Conservation (phyloP, 148 eudicot species). For the Chenopodium album region DNA sequence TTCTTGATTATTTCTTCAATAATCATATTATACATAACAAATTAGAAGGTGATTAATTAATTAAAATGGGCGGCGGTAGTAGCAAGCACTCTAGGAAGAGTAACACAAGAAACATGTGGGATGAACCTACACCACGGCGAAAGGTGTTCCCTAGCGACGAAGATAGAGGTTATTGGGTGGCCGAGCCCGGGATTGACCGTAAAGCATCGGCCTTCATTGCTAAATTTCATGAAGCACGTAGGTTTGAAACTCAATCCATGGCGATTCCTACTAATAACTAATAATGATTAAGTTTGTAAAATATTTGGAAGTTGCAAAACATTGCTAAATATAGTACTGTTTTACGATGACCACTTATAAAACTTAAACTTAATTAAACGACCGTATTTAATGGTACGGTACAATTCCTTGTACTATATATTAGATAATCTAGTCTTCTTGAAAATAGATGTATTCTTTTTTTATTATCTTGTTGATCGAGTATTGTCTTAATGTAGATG, state of each 20-base stretch:
- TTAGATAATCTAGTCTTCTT: background rate
- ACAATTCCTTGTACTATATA: background rate
- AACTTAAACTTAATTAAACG: background rate
- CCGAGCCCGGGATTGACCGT: slow-evolving; percentile 45
- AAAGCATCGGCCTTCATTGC: slow-evolving; percentile 44
- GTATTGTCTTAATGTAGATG: background rate
- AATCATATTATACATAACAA: background rate
- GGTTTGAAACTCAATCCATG: slow-evolving; percentile 34
- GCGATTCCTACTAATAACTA: slow-evolving; percentile 12
- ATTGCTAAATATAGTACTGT: background rate
- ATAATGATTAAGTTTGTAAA: background rate
- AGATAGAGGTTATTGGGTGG: slow-evolving; percentile 58
- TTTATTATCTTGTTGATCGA: background rate
- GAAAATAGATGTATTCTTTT: slow-evolving; percentile 8
- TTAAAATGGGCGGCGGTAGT: background rate
- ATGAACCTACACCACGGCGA: slow-evolving; percentile 36
- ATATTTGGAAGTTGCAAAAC: no score
- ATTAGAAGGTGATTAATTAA: background rate
- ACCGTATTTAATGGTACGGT: background rate
- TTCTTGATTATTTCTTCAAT: background rate
- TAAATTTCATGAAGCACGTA: slow-evolving; percentile 37
- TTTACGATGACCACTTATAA: background rate
- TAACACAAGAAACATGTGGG: slow-evolving; percentile 14
- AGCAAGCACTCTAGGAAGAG: slow-evolving; percentile 9
- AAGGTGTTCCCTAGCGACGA: slow-evolving; percentile 62